These are phyloP conservation scores for Fibroporia radiculosa DNA, from an alignment of 768 basidiomycete species.

Conservation along the genomic window DNA sequence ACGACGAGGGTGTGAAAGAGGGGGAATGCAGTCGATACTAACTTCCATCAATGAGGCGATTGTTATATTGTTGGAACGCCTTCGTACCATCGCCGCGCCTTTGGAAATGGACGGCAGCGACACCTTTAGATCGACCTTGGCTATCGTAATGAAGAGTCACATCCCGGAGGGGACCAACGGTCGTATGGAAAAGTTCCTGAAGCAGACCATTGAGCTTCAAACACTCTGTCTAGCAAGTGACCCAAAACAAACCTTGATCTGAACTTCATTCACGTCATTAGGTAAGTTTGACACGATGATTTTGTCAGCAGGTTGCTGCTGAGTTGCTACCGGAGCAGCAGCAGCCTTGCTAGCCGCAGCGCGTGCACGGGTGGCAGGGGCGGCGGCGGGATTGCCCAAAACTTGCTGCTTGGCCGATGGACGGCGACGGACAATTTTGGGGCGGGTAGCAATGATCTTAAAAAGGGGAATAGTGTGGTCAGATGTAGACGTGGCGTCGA, in stretches of 20 bases:
- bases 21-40: constrained; percentile 68
- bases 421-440: constrained; percentile 34
- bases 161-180: constrained; percentile 80
- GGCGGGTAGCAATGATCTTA: constrained; percentile 64
- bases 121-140: constrained; percentile 83
- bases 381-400: constrained; percentile 44
- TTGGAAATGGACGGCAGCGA: constrained; percentile 80
- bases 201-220: no score
- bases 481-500: constrained; percentile 16
- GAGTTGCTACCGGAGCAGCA: constrained; percentile 28
- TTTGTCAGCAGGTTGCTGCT: constrained; percentile 58
- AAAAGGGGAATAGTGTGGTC: constrained; percentile 17
- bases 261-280: constrained; percentile 83
- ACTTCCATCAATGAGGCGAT: constrained; percentile 99
- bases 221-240: constrained; percentile 2
- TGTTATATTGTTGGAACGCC: constrained; percentile 93
- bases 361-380: constrained; percentile 47
- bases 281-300: constrained; percentile 96
- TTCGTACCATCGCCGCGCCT: constrained; percentile 84
- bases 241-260: constrained; percentile 69
- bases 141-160: constrained; percentile 83
- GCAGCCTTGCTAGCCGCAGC: constrained; percentile 30
- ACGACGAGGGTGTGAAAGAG: constrained; percentile 20
- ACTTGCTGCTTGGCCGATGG: constrained; percentile 47
- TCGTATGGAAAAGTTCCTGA: constrained; percentile 91